Evolutionary conservation across 768 basidiomycete species (phyloP).

Genomic region (Cantharellus cinnabarinus): DNA sequence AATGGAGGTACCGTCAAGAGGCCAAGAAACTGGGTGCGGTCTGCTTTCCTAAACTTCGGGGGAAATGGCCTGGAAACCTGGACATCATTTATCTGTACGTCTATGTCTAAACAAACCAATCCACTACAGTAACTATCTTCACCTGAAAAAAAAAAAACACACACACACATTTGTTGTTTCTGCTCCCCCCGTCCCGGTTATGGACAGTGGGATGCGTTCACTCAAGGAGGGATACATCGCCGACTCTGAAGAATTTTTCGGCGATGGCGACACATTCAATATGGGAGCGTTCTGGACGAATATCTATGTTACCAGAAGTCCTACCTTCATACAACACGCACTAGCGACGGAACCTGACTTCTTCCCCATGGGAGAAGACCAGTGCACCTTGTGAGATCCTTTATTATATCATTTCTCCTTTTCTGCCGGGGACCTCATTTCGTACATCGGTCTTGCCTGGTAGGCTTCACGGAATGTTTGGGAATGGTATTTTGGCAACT

Average conservation of each 20-base stretch:
- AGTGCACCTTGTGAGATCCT: too few species aligned
- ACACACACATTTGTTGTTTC: too few species aligned
- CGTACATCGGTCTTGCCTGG: not conserved
- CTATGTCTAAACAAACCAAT: not conserved
- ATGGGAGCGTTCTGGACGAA: not conserved
- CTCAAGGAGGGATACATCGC: not conserved
- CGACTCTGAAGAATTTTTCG: not conserved
- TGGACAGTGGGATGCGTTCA: not conserved
- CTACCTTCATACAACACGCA: too few species aligned
- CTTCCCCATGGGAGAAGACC: too few species aligned
- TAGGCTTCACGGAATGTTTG: conserved; percentile 10
- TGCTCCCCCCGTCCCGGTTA: not conserved
- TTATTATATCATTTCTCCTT: not conserved
- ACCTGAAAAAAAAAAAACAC: too few species aligned
- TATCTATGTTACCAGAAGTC: too few species aligned
- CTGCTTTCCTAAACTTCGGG: conserved; percentile 35
- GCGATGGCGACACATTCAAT: too few species aligned
- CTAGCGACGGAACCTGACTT: too few species aligned
- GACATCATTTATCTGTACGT: conserved; percentile 41
- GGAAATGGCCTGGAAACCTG: conserved; percentile 63
- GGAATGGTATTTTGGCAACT: conserved; percentile 17
- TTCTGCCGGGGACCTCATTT: not conserved
- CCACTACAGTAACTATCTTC: too few species aligned
- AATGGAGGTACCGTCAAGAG: not conserved
- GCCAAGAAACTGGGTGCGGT: conserved; percentile 17